These are phyloP conservation scores for Camellia japonica DNA, from an alignment of 148 eudicot species.

Conservation along the genomic window DNA sequence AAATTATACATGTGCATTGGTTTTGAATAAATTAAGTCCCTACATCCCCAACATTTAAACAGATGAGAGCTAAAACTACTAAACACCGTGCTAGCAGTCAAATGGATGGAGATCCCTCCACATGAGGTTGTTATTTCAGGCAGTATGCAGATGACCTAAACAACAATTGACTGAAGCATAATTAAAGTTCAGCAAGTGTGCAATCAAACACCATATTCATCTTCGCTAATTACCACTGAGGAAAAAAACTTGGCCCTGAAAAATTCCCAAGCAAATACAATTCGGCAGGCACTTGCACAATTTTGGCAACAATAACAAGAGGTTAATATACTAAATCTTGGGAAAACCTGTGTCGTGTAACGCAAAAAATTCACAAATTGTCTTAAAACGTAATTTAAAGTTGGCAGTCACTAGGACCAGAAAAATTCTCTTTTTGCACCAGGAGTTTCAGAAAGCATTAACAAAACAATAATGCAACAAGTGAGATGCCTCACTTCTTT, in stretches of 20 bases:
- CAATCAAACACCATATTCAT: background rate
- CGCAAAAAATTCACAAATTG: background rate
- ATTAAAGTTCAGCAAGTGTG: background rate
- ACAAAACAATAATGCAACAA: background rate
- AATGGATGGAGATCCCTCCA: background rate
- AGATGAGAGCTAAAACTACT: background rate
- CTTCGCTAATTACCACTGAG: background rate
- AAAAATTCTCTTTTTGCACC: background rate
- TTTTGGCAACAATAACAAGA: background rate
- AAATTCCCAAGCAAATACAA: background rate
- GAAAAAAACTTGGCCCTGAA: background rate
- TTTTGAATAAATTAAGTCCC: background rate
- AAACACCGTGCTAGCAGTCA: background rate
- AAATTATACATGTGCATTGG: background rate
- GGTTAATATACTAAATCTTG: background rate
- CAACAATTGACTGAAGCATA: background rate
- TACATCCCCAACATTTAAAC: background rate
- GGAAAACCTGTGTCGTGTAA: background rate
- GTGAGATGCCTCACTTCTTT: constrained; percentile 59
- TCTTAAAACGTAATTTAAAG: background rate
- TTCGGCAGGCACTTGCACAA: background rate
- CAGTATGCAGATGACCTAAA: background rate
- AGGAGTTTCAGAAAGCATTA: background rate
- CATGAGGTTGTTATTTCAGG: background rate
- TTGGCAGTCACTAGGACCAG: background rate